Evolutionary conservation across 208 protist species (phyloP), one percentile per base, ranked within the genome.

Genomic region (Trypanosoma mega): DNA sequence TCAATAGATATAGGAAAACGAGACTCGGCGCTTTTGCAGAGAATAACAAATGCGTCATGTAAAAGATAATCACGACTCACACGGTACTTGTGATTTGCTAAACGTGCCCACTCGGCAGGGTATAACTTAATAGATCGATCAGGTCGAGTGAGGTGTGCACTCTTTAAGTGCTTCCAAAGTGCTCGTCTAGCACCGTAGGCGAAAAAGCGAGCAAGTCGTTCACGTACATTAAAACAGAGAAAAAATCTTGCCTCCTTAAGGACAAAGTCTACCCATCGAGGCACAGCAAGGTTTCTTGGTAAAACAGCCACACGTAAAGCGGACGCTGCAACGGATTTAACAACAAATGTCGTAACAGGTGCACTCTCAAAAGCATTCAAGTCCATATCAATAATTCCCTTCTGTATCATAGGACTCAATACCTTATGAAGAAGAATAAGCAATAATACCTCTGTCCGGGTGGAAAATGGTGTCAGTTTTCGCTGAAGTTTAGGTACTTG

Each of bases 1-100:
- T 95, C 84, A 39, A 97, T 68, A 18, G 87, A 92, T 31, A 97
- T 73, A 7, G 88, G 80, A n/a, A 81, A 69, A 4, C 88, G 68
- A 23, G 74, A 65, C 27, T 93, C 90, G 4, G 77, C 71, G 54
- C 63, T 68, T 54, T 91, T 91, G 56, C 72, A 72, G 26, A 96
- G 71, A 48, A 85, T 69, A 16, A 53, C 74, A 54, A 74, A 82
- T 5, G 90, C 85, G 44, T 90, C 85, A 3, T 80, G 54, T 21
- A 87, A 37, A 41, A 96, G 80, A 30, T 31, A 29, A 0, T 72
- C 69, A 43, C 89, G 85, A 60, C 74, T 69, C n/a, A 93, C 78
- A 18, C 59, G 63, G 59, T 81, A 96, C 76, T 92, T 96, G 64
- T 93, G 84, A 57, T 92, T 93, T 47, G 80, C 80, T 53, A 77